Evolutionary conservation across 768 basidiomycete genomes (phyloP).

Genomic region (Pholiota molesta): DNA sequence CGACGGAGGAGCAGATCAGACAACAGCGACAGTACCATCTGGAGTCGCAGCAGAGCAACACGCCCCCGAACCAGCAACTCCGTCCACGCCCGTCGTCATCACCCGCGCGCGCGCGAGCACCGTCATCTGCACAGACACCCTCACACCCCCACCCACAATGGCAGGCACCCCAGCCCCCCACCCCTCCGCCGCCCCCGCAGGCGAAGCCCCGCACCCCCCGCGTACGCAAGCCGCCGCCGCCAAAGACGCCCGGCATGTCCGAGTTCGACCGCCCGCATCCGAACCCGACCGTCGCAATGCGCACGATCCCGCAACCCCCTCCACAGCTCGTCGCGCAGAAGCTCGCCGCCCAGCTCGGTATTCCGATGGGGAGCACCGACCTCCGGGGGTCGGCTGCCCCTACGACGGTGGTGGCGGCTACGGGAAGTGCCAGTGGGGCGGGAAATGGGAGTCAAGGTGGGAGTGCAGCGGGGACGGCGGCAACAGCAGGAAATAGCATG

Average conservation of each 20-base stretch:
- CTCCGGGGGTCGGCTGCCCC: neutral
- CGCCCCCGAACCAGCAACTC: neutral
- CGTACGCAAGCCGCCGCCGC: neutral
- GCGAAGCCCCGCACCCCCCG: neutral
- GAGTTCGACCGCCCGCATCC: neutral
- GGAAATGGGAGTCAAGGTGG: neutral
- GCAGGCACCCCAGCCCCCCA: neutral
- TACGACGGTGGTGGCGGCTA: neutral
- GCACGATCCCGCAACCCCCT: neutral
- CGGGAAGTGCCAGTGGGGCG: neutral
- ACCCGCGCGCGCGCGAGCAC: neutral
- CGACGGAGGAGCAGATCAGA: neutral
- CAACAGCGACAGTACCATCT: neutral
- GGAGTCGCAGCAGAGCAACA: neutral
- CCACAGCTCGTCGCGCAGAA: neutral
- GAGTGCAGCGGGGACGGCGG: neutral
- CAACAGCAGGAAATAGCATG: neutral
- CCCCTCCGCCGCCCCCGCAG: neutral
- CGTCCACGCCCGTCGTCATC: neutral
- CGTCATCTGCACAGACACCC: neutral
- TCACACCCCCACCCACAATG: neutral
- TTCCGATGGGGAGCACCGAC: neutral
- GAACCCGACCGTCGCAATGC: neutral
- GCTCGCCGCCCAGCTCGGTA: neutral
- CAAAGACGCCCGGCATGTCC: neutral